phyloP scores from a whole-genome alignment of 2,329 filamentous ascomycete species.

The Ophiostoma australiae region DNA sequence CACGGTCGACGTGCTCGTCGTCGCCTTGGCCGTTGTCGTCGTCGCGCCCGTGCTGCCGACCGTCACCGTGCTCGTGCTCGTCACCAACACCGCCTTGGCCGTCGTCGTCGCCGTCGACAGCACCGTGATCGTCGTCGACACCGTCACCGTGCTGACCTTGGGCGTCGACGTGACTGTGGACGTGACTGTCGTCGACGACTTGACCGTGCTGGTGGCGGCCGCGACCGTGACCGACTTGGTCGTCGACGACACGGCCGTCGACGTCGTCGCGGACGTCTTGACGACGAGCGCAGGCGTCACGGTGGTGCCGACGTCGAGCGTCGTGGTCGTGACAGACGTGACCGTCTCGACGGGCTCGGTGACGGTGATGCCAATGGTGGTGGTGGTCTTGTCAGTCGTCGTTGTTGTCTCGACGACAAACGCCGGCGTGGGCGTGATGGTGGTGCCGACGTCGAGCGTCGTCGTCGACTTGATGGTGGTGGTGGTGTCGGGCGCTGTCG shows the following conservation, averaged over 20 bases:
- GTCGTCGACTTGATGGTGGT: background rate
- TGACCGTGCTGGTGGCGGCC: background rate
- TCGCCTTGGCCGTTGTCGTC: conserved; percentile 16
- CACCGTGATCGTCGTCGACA: background rate
- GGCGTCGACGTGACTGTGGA: background rate
- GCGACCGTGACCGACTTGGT: background rate
- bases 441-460: conserved; percentile 9
- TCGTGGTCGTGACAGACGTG: background rate
- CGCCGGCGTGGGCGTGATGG: background rate
- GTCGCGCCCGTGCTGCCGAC: background rate
- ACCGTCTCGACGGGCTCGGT: background rate
- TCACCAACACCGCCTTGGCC: conserved; percentile 4
- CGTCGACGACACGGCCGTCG: background rate
- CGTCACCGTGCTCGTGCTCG: background rate
- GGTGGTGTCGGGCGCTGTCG: background rate
- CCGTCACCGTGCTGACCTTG: background rate
- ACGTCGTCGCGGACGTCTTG: background rate
- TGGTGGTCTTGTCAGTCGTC: background rate
- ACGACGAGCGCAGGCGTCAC: background rate
- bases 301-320: background rate
- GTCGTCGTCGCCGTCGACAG: background rate
- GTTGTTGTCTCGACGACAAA: background rate
- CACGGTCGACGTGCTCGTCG: background rate
- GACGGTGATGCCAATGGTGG: background rate
- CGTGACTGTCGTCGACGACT: background rate